Evolutionary conservation across 31 red algal species (phyloP), one percentile per base, ranked within the genome.

Genomic region (Asparagopsis taxiformis): DNA sequence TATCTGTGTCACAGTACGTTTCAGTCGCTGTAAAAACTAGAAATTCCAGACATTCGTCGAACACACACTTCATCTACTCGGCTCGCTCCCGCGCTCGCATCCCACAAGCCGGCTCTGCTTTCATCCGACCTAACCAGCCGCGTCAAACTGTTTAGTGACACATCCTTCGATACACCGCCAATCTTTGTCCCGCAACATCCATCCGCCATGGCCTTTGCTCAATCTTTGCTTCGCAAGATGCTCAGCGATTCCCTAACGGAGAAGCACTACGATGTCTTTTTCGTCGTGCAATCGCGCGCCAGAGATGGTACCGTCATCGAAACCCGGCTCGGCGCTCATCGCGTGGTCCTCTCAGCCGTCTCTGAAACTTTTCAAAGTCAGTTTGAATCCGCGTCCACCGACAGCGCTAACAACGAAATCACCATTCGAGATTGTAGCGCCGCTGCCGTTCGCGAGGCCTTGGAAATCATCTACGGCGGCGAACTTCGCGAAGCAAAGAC

Each of bases 391-490:
- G 38, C 21, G 1, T 13, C 20, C 37, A 37, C 48, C 55, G 35
- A 25, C 67, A 5, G 55, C 15, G 52, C 58, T 19, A 17, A 54
- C 25, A 54, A 70, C 46, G 63, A 77, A 32, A 77, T 76, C 34
- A 19, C 77, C 56, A 67, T 76, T 55, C 41, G 38, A 5, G 72
- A 87, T 33, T 85, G 80, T 49, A 70, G 49, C 32, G 63, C 69
- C 51, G 69, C 80, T 26, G 82, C 82, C 19, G 82, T 87, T 11
- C 50, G 72, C 50, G 82, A 76, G 55, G 60, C 82, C 23, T 55
- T 87, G 2, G 70, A 77, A 20, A 70, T 87, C 55, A 68, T 87
- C n/a, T 87, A 87, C 65, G 82, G 82, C 7, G 82, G 82, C 39
- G 72, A 87, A 15, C 43, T 87, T 50, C 31, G 56, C 30, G 82